Percentiles rank a stretch among this genome's conserved stretches.
phyloP scores from a whole-genome alignment of 2,329 filamentous ascomycete genomes.

The Aspergillus alliaceus region DNA sequence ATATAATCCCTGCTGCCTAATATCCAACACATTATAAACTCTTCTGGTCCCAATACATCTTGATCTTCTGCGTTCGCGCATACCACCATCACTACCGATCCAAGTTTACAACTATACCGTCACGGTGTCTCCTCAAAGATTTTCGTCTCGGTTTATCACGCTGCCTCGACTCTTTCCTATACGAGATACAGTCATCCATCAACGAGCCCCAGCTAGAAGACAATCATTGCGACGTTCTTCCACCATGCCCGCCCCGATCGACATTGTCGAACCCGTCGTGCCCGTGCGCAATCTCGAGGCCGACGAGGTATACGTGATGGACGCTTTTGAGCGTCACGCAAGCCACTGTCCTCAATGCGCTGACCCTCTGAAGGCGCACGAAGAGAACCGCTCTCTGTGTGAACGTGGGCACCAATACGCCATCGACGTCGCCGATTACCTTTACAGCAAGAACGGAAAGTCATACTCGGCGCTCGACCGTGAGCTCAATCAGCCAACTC shows the following conservation, averaged over 20 bases:
- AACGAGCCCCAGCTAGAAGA: constrained; percentile 14
- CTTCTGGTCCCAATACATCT: neutral
- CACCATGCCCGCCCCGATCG: constrained; percentile 34
- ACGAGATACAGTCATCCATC: constrained; percentile 21
- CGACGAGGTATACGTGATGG: constrained; percentile 39
- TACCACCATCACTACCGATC: neutral
- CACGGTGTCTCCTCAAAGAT: constrained; percentile 32
- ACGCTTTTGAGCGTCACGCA: constrained; percentile 38
- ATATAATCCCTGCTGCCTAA: neutral
- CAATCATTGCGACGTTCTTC: constrained; percentile 22
- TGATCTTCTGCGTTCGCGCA: neutral
- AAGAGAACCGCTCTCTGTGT: constrained; percentile 31
- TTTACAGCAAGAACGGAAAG: constrained; percentile 37
- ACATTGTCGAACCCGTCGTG: constrained; percentile 25
- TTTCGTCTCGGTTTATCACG: constrained; percentile 24
- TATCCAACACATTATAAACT: neutral
- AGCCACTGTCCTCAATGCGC: constrained; percentile 35
- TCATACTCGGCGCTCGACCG: constrained; percentile 45
- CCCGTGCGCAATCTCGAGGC: constrained; percentile 35
- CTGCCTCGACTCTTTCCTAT: constrained; percentile 16
- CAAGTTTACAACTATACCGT: neutral
- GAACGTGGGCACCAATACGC: constrained; percentile 36
- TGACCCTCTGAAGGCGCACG: constrained; percentile 26
- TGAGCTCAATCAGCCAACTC: constrained; percentile 36
- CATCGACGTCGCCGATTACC: constrained; percentile 34